Evolutionary conservation across 2,329 filamentous ascomycete species (phyloP).

Genomic region (Aspergillus ochraceoroseus): DNA sequence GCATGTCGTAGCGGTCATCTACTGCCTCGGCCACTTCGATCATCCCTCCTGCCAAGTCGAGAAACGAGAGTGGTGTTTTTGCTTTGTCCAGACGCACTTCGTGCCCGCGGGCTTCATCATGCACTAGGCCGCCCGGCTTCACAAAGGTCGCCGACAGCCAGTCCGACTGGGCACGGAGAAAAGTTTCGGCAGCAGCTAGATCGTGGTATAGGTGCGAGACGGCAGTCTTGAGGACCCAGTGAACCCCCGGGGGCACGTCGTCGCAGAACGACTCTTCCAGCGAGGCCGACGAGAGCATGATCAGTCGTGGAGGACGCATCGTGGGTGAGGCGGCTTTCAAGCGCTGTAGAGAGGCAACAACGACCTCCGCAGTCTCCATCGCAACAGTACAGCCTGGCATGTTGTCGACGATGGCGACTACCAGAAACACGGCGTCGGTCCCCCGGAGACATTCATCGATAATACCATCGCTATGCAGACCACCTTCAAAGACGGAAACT

Average conservation of each 20-base stretch:
- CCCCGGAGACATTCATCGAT: slow-evolving; percentile 5
- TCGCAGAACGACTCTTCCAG: slow-evolving; percentile 3
- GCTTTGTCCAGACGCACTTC: slow-evolving; percentile 37
- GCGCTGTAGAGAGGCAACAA: neutral
- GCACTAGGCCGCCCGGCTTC: slow-evolving; percentile 23
- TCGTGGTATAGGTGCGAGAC: slow-evolving; percentile 23
- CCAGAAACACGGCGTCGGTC: slow-evolving; percentile 6
- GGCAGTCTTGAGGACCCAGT: slow-evolving; percentile 15
- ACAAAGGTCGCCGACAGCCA: slow-evolving; percentile 25
- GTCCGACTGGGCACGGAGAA: slow-evolving; percentile 21
- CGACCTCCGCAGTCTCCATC: neutral
- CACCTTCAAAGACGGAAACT: slow-evolving; percentile 1
- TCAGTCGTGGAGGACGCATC: neutral
- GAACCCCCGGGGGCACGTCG: slow-evolving; percentile 23
- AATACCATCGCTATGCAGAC: neutral
- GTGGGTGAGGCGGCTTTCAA: neutral
- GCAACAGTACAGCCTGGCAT: slow-evolving; percentile 2
- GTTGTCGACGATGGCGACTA: slow-evolving; percentile 5
- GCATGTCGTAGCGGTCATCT: slow-evolving; percentile 23
- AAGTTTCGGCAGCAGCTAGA: slow-evolving; percentile 16
- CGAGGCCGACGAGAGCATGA: slow-evolving; percentile 6
- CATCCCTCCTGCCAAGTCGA: slow-evolving; percentile 49
- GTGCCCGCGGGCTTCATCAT: slow-evolving; percentile 37
- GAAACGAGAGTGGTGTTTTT: slow-evolving; percentile 40
- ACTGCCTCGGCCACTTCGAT: slow-evolving; percentile 44